Conservation (phyloP, 345 rosid genomes). For the Pugionium dolabratum region DNA sequence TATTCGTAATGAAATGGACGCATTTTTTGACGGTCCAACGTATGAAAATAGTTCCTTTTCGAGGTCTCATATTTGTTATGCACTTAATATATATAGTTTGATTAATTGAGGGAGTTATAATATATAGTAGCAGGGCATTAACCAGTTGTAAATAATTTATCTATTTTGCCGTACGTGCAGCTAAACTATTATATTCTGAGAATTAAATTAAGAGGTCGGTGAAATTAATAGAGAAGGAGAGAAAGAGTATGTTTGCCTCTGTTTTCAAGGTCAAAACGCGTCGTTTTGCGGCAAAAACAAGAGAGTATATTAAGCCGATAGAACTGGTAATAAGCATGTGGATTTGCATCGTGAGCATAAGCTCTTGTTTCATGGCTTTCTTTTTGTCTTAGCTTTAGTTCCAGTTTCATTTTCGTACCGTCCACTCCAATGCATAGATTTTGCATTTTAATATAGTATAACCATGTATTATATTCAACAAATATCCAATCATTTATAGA, state of each 20-base stretch:
- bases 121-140: background rate
- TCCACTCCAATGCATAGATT: slow-evolving; percentile 34
- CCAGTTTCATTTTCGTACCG: slow-evolving; percentile 16
- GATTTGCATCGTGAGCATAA: slow-evolving; percentile 43
- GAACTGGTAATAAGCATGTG: slow-evolving; percentile 37
- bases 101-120: background rate
- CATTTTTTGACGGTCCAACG: slow-evolving; percentile 12
- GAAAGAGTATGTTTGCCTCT: slow-evolving; percentile 17
- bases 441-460: background rate
- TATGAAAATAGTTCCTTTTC: slow-evolving; percentile 4
- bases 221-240: background rate
- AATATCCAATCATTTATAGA: background rate
- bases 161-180: slow-evolving; percentile 17
- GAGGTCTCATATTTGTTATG: background rate
- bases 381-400: slow-evolving; percentile 15
- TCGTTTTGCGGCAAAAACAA: slow-evolving; percentile 25
- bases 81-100: no score
- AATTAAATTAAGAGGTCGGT: background rate
- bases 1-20: slow-evolving; percentile 11
- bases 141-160: background rate
- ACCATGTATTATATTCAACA: background rate
- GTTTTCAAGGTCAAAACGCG: slow-evolving; percentile 26
- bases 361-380: slow-evolving; percentile 40
- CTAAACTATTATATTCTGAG: background rate
- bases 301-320: slow-evolving; percentile 37